Base-by-base conservation (phyloP, 176 grass and related monocot genomes). In the Zoysia pacifica region DNA sequence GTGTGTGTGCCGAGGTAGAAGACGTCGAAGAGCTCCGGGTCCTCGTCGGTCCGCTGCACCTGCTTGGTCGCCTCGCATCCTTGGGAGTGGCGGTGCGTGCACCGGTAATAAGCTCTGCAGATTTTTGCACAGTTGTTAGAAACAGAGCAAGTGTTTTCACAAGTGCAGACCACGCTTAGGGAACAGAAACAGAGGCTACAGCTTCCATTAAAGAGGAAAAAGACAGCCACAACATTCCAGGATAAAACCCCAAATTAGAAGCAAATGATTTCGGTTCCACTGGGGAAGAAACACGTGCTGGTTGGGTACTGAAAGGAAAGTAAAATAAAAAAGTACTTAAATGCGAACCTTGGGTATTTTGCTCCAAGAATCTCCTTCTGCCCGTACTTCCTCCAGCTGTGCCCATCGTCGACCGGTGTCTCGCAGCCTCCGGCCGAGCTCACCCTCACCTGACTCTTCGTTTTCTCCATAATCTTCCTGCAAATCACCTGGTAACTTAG, bases 321-420 rank as follows among this genome's bases (percentile, higher is more conserved):
- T 28, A 28, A 28, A 12, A 5, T 43, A n/a, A 52, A 14, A 44
- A 20, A 8, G 1, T 42, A 37, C 38, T 15, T 7, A 47, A 47
- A 7, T 47, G 11, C 18, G 9, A 47, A 56, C 93, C 93, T 97
- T 18, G 88, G 88, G 83, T 87, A 11, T 63, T 66, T 91, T 49
- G 87, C 40, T 82, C 85, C 87, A 19, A 91, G 82, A 15, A 97
- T 93, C 20, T 89, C 83, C 73, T 97, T 91, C 73, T 97, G 90
- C 2, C 93, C 93, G 28, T 93, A 97, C 60, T 97, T 97, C 72
- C 90, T 91, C 93, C 93, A 97, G 76, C 86, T 82, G 59, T 82
- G 85, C 35, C 93, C 93, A 59, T 97, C 93, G 3, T 97, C 88
- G 0, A 87, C 48, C 1, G 63, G 73, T 43, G 53, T 87, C 4